Base-by-base conservation (phyloP, 345 rosid species). In the Barbarea vulgaris region DNA sequence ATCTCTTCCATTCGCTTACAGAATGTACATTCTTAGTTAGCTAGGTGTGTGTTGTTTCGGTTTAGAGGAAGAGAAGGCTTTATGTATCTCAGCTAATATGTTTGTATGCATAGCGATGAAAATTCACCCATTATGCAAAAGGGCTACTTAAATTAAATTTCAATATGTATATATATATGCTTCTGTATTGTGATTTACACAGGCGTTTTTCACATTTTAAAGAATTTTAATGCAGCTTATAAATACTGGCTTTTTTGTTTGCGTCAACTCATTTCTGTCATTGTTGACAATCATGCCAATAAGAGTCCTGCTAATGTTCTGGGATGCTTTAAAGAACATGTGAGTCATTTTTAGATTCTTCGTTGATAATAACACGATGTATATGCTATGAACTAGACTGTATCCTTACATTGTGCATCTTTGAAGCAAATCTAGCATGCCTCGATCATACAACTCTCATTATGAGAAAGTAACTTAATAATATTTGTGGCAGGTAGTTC, bases 281-380 rank as follows among this genome's bases (percentile, higher is more conserved):
- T 78, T 95, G 90, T 79, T 95, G 84, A 92, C 98, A 67, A 84
- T 95, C 85, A 90, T 95, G 97, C 99, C 99, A 60, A 83, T 93
- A 76, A 87, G 96, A 83, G 84, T 95, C 42, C 22, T 89, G 85
- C 64, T 86, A 76, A 72, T 74, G 4, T 63, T 92, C 31, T 88
- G 86, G 94, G 86, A 88, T 73, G 51, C 85, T 65, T 54, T 85
- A 4, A 70, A 52, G 77, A 77, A 79, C 9, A 95, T 98, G 98
- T 92, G 74, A 74, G 88, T 82, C 52, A 39, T 57, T 7, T 28
- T 30, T 12, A 62, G 50, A 37, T 78, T 53, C 50, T 18, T 25
- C 13, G 48, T 55, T 21, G 48, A 41, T 31, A 12, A 12, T 55
- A 18, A 10, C 25, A 28, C 9, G 2, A 13, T 57, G 48, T 19